Base-by-base conservation (phyloP, 352 stramenopile species). In the Phytophthora rubi region DNA sequence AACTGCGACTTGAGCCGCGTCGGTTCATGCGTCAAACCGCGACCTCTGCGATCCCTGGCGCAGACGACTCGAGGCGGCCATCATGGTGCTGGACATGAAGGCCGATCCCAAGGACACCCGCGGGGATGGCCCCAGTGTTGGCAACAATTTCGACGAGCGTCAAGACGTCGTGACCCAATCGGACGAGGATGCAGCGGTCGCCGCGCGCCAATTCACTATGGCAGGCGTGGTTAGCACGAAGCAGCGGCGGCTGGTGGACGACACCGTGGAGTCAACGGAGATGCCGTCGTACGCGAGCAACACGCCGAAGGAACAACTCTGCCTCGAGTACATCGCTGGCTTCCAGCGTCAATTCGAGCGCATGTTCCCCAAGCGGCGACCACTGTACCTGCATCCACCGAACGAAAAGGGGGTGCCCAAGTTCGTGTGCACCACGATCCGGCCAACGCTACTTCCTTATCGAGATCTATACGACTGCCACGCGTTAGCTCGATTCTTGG, bases 361-460 rank as follows among this genome's bases (percentile, higher is more conserved):
- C 45, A 81, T 98, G 62, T 98, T 98, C 75, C 79, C 93, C 1
- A 73, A 76, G 10, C 80, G 93, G 21, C 65, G 75, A 13, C 73
- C 80, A 21, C 81, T 98, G 53, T 98, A 97, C 58, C 70, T 98
- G n/a, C 88, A 90, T 23, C 85, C 92, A 0, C 83, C 89, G 6
- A 98, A 98, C 70, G 95, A 98, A 70, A 94, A 90, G 56, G 92
- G 94, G 1, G 83, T 97, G 33, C 72, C 86, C 39, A 99, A 99
- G 81, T 98, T 99, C 60, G 91, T 99, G 6, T 98, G 95, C 75
- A 98, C 93, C 33, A 98, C 90, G 16, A 79, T 99, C 35, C 85
- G 96, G 4, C 96, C 96, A 8, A 99, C 96, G 9, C 68, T 98
- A 37, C 73, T 99, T 10, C 96, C 94, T 2, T 97, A 89, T 59